Evolutionary conservation across 2,329 filamentous ascomycete species (phyloP).

Genomic region (Aspergillus floridensis): DNA sequence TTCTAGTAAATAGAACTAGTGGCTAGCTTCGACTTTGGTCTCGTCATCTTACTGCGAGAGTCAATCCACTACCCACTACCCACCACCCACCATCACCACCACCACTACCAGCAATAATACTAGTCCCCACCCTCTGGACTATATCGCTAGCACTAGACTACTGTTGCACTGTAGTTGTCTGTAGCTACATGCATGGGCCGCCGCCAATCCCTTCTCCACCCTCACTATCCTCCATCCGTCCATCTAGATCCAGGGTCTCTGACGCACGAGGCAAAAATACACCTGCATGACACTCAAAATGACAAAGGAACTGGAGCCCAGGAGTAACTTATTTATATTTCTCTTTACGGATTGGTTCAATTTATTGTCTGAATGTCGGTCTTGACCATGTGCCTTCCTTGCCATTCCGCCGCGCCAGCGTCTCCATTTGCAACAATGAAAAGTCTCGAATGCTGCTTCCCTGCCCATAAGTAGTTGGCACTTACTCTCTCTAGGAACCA

Average conservation of each 20-base stretch:
- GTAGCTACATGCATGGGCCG: conserved; percentile 30
- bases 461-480: conserved; percentile 10
- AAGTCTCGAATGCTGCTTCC: conserved; percentile 22
- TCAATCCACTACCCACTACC: conserved; percentile 16
- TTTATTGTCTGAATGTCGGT: conserved; percentile 20
- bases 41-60: conserved; percentile 14
- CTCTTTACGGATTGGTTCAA: conserved; percentile 22
- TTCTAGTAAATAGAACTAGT: neutral
- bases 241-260: conserved; percentile 45
- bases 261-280: conserved; percentile 43
- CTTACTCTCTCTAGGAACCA: conserved; percentile 15
- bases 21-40: conserved; percentile 1
- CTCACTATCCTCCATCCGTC: conserved; percentile 25
- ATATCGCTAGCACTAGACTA: conserved; percentile 27
- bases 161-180: neutral
- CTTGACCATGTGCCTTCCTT: conserved; percentile 25
- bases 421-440: conserved; percentile 21
- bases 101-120: conserved; percentile 14
- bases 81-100: conserved; percentile 16
- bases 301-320: conserved; percentile 31
- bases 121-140: conserved; percentile 23
- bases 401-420: conserved; percentile 17
- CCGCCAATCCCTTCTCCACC: conserved; percentile 35
- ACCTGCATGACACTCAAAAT: conserved; percentile 43
- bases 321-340: conserved; percentile 23